Base-by-base conservation (phyloP, 106 monocot species). In the Chionographis japonica region DNA sequence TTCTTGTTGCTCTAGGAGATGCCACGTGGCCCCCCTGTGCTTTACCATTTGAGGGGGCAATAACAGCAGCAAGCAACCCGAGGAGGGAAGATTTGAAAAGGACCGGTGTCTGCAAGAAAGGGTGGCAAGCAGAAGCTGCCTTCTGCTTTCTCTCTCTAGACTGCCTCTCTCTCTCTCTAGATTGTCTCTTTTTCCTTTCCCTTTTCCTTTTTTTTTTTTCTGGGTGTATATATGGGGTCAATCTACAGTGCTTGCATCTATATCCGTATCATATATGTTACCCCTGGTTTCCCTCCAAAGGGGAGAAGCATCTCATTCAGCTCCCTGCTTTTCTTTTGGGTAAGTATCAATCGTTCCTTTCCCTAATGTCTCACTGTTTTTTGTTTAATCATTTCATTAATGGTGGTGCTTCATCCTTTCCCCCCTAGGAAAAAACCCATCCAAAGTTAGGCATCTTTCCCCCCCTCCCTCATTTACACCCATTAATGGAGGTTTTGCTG, bases 291-390 rank as follows among this genome's bases (percentile, higher is more conserved):
- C 61, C 61, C 61, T 61, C 61, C 61, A 61, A 61, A 61, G 19
- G 58, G 16, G 61, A 40, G 61, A 38, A 61, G 61, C 61, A 61
- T 61, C 61, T 61, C 37, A 61, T 61, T 38, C 39, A 61, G 39
- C 17, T 38, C 61, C 12, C 61, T 55, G 54, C 54, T 61, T 15
- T 40, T 38, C 39, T 12, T 61, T 38, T 61, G 10, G 10, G 61
- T 61, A 61, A 61, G 61, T 40, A 61, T 61, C 61, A 8, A 40
- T 10, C 61, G 12, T 61, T 17, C 61, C 38, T 61, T 17, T 61
- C 61, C 38, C 39, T 13, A 27, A 14, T 57, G 8, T 7, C 27
- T 16, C 58, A 58, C 58, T 58, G 18, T 6, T 20, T 27, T 6
- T 20, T 27, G 10, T 20, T 35, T 58, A 20, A 18, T 62, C 39